These are phyloP conservation scores for Amanita fuliginea DNA, from an alignment of 768 basidiomycete genomes.

Conservation along the genomic window DNA sequence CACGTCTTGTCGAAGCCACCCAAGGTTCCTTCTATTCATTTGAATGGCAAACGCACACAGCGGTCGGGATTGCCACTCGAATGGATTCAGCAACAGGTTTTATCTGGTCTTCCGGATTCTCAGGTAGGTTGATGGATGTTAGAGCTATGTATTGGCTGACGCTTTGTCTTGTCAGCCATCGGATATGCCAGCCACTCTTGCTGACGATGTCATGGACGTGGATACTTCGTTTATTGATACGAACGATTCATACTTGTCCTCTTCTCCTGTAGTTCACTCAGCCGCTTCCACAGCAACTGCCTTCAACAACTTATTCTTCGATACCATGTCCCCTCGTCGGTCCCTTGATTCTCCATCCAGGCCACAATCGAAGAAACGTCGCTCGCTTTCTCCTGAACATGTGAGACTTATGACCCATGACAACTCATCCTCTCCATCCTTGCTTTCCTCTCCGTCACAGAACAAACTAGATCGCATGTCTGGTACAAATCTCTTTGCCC, in stretches of 20 bases:
- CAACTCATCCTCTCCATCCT: conserved; percentile 35
- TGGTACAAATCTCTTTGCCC: conserved; percentile 19
- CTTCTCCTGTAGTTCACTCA: conserved; percentile 30
- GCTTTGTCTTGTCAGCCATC: conserved; percentile 20
- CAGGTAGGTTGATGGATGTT: conserved; percentile 15
- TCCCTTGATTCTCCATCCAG: conserved; percentile 34
- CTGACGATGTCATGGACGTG: conserved; percentile 72
- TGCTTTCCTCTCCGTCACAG: conserved; percentile 40
- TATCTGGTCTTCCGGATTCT: conserved; percentile 13
- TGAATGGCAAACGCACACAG: conserved; percentile 42
- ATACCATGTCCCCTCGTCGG: conserved; percentile 37
- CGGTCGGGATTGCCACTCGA: conserved; percentile 54
- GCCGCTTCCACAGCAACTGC: conserved; percentile 39
- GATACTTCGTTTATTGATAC: conserved; percentile 42
- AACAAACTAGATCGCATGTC: conserved; percentile 36
- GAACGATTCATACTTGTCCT: conserved; percentile 16
- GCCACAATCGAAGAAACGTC: conserved; percentile 39
- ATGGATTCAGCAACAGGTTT: conserved; percentile 33
- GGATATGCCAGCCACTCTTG: conserved; percentile 30
- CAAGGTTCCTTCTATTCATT: conserved; percentile 13
- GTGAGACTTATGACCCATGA: conserved; percentile 26
- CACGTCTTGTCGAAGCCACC: conserved; percentile 24
- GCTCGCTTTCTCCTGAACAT: conserved; percentile 47
- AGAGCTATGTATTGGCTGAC: neutral
- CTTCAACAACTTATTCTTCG: conserved; percentile 56